phyloP scores from a whole-genome alignment of 306 rosid genomes.

The Lathyrus tuberosus region DNA sequence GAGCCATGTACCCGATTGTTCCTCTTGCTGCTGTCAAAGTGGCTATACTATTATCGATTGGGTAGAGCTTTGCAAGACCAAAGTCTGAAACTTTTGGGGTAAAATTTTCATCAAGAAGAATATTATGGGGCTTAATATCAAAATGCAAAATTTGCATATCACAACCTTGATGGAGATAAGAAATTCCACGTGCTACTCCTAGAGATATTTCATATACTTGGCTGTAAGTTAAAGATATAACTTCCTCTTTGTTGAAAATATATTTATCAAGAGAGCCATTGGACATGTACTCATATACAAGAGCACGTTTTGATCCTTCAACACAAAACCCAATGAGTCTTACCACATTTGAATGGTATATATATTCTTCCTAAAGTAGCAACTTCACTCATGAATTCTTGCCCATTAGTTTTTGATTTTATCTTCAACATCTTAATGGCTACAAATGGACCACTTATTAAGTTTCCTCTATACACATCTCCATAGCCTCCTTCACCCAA shows the following conservation, averaged over 20 bases:
- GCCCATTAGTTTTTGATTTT: not conserved
- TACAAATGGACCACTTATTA: not conserved
- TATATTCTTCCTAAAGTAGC: constrained; percentile 8
- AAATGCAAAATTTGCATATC: not conserved
- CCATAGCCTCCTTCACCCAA: not conserved
- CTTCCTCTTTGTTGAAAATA: not conserved
- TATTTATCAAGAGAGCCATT: constrained; percentile 3
- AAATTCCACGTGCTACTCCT: not conserved
- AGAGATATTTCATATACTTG: not conserved
- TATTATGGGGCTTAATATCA: constrained; percentile 3
- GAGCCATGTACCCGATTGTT: not conserved
- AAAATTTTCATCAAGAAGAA: not conserved
- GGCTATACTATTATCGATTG: not conserved
- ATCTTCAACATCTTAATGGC: not conserved
- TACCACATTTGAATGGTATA: not conserved
- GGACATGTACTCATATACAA: not conserved
- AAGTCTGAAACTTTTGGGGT: not conserved
- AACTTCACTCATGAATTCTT: not conserved
- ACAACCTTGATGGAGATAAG: not conserved
- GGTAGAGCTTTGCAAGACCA: not conserved
- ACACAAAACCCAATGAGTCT: not conserved
- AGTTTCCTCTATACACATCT: not conserved
- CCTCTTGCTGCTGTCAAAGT: not conserved
- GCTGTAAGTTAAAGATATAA: not conserved
- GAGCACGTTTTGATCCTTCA: not conserved